These are phyloP conservation scores for Alloteropsis semialata DNA, from an alignment of 176 grass and related monocot genomes.

Conservation along the genomic window DNA sequence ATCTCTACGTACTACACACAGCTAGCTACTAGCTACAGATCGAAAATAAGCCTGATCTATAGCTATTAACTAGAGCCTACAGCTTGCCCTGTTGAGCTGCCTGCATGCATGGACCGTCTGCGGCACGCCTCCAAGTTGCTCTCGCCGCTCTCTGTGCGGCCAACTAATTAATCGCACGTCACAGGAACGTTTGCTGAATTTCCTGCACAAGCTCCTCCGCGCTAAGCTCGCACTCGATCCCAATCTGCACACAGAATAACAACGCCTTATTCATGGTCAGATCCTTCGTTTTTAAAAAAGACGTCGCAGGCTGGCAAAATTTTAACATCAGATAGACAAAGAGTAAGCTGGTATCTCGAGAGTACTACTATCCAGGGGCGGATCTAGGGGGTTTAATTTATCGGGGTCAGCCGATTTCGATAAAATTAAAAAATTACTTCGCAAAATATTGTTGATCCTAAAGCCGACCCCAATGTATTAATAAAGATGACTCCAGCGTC, in stretches of 20 bases:
- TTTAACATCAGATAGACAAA: too few species aligned
- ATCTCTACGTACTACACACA: neutral
- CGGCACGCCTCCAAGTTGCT: neutral
- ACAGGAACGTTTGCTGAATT: slow-evolving; percentile 67
- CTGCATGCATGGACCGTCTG: neutral
- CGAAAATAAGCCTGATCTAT: neutral
- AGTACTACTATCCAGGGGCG: too few species aligned
- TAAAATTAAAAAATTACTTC: too few species aligned
- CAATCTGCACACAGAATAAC: slow-evolving; percentile 49
- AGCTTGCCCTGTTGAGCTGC: neutral
- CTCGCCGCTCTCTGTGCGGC: neutral
- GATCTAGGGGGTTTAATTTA: too few species aligned
- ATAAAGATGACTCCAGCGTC: too few species aligned
- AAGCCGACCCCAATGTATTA: too few species aligned
- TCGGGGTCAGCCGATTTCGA: too few species aligned
- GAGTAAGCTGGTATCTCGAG: too few species aligned
- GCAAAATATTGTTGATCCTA: too few species aligned
- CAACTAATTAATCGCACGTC: neutral
- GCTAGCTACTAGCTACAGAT: neutral
- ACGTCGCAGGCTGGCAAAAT: too few species aligned
- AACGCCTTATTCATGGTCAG: neutral
- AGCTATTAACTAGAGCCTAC: neutral
- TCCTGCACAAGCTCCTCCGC: slow-evolving; percentile 77
- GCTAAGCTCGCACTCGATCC: slow-evolving; percentile 87
- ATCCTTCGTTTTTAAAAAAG: neutral